Base-by-base conservation (phyloP, 345 rosid species). In the Citrus inodora region DNA sequence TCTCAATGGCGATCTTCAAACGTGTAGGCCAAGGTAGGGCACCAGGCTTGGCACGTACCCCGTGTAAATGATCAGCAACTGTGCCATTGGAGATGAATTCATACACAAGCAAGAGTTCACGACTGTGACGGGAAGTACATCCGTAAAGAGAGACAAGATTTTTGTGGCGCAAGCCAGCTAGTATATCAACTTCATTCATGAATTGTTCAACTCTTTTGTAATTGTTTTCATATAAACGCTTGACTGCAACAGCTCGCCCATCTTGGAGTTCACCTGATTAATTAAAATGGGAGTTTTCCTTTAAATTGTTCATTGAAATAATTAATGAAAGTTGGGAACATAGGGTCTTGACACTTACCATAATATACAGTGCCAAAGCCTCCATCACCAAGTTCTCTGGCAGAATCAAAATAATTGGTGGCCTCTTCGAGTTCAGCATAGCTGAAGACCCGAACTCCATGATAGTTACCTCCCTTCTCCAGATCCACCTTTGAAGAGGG, bases 1-100 rank as follows among this genome's bases (percentile, higher is more conserved):
- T 95, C 82, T 95, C 98, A 1, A 90, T 63, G n/a, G 98, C 98
- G 53, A 95, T 92, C 27, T 93, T 87, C 69, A 95, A 80, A 38
- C 98, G 85, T 1, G 71, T 89, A 53, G 74, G 46, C 98, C 97
- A 93, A 24, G 87, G 87, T 4, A 93, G 90, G 42, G 73, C 82
- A 56, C 94, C 94, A 0, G 93, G 91, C 60, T 87, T 95, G 37
- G 90, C 89, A 40, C 53, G 88, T 27, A 84, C 79, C 11, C 99
- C 94, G 0, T 93, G 94, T 21, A 95, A 85, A 80, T 95, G 93
- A 79, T 95, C 98, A 7, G 97, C 97, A 70, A 95, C 87, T 0
- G 99, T 93, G 19, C 99, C 99, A n/a, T 95, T 95, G 11, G 92
- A 68, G 59, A 93, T 83, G 75, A 85, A 95, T 83, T 95, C 96